Percentiles rank a stretch among this genome's conserved stretches.
These are phyloP conservation scores for Venustampulla echinocandica DNA, from an alignment of 495 filamentous ascomycete species.

Conservation along the genomic window DNA sequence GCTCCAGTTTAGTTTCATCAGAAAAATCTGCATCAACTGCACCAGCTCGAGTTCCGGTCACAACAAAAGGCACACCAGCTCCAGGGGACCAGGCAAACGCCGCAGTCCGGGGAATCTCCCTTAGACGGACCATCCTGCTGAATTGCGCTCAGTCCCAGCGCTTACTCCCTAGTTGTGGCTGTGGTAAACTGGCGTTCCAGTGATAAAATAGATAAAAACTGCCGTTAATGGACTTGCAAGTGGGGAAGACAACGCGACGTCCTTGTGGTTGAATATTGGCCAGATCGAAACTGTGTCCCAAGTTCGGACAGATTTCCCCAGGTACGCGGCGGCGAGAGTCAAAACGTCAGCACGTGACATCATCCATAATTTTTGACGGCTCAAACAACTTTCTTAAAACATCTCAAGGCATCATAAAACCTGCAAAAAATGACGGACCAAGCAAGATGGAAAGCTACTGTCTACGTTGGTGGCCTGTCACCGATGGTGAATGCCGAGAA, in stretches of 20 bases:
- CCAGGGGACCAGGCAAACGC: constrained; percentile 94
- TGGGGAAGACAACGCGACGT: constrained; percentile 3
- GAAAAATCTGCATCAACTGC: constrained; percentile 97
- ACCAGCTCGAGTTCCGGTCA: constrained; percentile 91
- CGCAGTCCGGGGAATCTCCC: constrained; percentile 92
- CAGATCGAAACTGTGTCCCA: constrained; percentile 12
- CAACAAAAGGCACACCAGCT: constrained; percentile 64
- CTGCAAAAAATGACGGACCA: constrained; percentile 17
- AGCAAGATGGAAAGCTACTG: constrained; percentile 76
- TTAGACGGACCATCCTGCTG: constrained; percentile 73
- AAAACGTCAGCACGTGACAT: constrained; percentile 7
- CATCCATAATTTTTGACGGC: too few species aligned
- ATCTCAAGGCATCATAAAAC: not conserved
- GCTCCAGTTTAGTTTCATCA: constrained; percentile 89
- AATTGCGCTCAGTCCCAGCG: constrained; percentile 27
- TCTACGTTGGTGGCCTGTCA: constrained; percentile 87
- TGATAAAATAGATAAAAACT: not conserved
- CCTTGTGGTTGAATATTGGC: constrained; percentile 4
- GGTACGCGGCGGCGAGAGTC: not conserved
- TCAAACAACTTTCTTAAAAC: too few species aligned
- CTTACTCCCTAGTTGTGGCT: not conserved
- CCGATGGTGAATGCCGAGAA: constrained; percentile 62
- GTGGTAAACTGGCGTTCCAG: not conserved
- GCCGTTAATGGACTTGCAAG: not conserved
- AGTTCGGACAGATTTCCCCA: constrained; percentile 19